These are phyloP conservation scores for Colletotrichum limetticola DNA, from an alignment of 2,329 filamentous ascomycete species.

Conservation along the genomic window DNA sequence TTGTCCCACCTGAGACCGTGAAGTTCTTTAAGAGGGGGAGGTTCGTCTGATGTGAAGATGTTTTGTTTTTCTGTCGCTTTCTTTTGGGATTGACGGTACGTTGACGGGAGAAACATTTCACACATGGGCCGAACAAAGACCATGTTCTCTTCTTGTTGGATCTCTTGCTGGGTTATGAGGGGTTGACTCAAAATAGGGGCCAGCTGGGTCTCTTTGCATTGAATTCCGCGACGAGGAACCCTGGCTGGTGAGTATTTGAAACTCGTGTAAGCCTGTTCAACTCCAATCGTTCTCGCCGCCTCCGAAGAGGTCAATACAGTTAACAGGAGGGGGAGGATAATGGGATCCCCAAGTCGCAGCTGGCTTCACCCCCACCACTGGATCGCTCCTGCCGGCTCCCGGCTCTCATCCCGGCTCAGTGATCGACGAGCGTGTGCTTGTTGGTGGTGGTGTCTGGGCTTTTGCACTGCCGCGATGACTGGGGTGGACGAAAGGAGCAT, in stretches of 20 bases:
- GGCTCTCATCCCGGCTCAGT: not conserved
- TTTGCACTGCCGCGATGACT: constrained; percentile 14
- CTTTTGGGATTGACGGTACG: not conserved
- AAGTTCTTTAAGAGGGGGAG: too few species aligned
- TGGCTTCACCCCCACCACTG: not conserved
- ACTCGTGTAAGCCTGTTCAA: not conserved
- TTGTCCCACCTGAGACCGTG: not conserved
- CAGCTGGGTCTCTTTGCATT: not conserved
- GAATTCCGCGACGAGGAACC: not conserved
- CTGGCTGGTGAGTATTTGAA: constrained; percentile 3
- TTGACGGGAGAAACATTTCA: not conserved
- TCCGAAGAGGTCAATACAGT: not conserved
- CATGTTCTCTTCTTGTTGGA: not conserved
- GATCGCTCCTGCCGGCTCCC: not conserved
- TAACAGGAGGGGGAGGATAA: not conserved
- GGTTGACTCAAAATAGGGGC: too few species aligned
- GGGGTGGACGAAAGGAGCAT: not conserved
- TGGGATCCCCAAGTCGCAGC: too few species aligned
- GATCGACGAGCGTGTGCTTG: constrained; percentile 12
- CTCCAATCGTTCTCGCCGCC: not conserved
- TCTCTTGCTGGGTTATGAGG: not conserved
- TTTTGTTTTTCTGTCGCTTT: not conserved
- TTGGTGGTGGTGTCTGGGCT: not conserved
- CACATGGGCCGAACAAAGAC: not conserved
- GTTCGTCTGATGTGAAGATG: constrained; percentile 6